These are phyloP conservation scores for Elaeis guineensis DNA, from an alignment of 176 grass and related monocot genomes.

Conservation along the genomic window DNA sequence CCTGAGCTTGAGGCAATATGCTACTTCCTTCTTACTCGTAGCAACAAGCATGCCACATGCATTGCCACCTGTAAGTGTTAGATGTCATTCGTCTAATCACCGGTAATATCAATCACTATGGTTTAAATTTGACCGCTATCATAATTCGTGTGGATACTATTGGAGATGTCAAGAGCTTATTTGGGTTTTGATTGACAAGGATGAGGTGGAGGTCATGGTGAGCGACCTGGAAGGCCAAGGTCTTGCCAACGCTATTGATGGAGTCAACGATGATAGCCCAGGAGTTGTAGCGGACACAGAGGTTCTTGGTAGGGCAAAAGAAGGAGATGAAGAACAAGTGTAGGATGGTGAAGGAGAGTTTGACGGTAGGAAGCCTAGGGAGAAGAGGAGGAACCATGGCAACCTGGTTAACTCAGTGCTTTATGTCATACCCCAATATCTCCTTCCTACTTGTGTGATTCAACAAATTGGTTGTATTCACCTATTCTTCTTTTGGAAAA, in stretches of 20 bases:
- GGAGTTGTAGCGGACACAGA: conserved; percentile 14
- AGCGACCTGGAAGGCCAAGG: conserved; percentile 35
- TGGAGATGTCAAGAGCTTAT: conserved; percentile 33
- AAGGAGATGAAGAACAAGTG: too few species aligned
- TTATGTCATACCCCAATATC: too few species aligned
- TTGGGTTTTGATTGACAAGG: conserved; percentile 32
- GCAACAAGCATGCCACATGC: too few species aligned
- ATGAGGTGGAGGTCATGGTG: conserved; percentile 32
- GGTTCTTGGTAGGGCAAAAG: not conserved
- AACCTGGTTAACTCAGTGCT: too few species aligned
- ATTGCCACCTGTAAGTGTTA: conserved; percentile 5
- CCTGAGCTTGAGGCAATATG: too few species aligned
- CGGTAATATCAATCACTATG: conserved; percentile 29
- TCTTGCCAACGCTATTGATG: conserved; percentile 39
- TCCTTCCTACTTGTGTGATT: too few species aligned
- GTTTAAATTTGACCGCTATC: conserved; percentile 3
- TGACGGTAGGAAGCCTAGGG: too few species aligned
- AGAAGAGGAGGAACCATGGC: too few species aligned
- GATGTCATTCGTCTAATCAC: conserved; percentile 2
- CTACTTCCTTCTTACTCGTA: too few species aligned
- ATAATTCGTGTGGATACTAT: not conserved
- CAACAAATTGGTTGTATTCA: too few species aligned
- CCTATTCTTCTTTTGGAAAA: too few species aligned
- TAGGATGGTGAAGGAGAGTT: too few species aligned
- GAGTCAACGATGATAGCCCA: conserved; percentile 38